phyloP scores from a whole-genome alignment of 2,329 filamentous ascomycete genomes.

The Colletotrichum spaethianum region DNA sequence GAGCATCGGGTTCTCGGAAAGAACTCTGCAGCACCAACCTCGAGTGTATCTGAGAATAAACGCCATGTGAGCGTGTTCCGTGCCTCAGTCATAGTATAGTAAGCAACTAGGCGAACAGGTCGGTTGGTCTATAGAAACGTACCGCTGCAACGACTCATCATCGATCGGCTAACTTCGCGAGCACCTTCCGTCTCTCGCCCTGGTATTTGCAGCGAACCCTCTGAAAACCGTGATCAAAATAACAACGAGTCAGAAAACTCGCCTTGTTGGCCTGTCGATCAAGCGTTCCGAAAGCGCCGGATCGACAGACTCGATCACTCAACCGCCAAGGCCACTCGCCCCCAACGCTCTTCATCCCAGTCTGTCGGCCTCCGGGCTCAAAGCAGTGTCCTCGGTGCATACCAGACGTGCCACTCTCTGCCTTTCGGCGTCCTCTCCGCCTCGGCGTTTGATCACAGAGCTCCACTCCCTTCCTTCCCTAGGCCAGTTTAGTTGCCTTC shows the following conservation, averaged over 20 bases:
- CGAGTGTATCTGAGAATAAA: neutral
- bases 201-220: too few relatives aligned
- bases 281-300: constrained; percentile 9
- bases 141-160: neutral
- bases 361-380: neutral
- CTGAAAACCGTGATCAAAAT: neutral
- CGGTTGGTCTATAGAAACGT: neutral
- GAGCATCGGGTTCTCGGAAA: too few relatives aligned
- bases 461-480: neutral
- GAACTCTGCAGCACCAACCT: neutral
- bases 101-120: neutral
- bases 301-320: neutral
- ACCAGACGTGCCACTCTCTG: neutral
- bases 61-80: neutral
- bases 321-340: neutral
- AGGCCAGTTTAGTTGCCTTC: neutral
- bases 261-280: neutral
- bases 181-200: neutral
- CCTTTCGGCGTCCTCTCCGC: neutral
- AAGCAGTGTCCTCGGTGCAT: neutral
- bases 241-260: neutral
- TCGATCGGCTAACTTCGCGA: neutral
- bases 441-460: neutral
- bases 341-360: neutral
- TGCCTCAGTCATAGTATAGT: neutral